Base-by-base conservation (phyloP, 1,284 basidiomycete species). In the Omphalotus olearius region DNA sequence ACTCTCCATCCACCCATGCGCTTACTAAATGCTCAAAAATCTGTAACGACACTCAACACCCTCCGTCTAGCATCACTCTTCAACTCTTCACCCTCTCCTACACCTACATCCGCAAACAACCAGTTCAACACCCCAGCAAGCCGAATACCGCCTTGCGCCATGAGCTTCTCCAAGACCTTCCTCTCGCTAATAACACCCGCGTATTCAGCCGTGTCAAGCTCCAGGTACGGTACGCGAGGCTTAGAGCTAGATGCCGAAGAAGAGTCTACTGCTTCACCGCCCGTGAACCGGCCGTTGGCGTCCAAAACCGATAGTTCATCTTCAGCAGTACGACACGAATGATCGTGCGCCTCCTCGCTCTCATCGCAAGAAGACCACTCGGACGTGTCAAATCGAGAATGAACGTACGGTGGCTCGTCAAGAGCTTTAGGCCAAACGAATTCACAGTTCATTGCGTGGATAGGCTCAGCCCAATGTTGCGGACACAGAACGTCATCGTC, bases 181-280 rank as follows among this genome's bases (percentile, higher is more conserved):
- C 79, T 70, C 38, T 82, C 68, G 50, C 72, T 71, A 57, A 95
- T 82, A 20, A 69, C 69, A 1, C 88, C 91, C 1, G 85, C 70
- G 62, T 97, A 97, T 56, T 84, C 73, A 0, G 88, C 84, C 18
- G 89, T 93, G 66, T 95, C 88, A n/a, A 97, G 78, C 67, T 96
- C 88, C 30, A 90, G 75, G 54, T 82, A 75, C 0, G 68, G 62
- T 37, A 33, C 35, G 23, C 43, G 42, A 10, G 48, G 41, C 25
- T 36, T 40, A 10, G 47, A 25, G 17, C 41, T 41, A 30, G 23
- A 60, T 16, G 48, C 26, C 20, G 16, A 35, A n/a, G 23, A 14
- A 23, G 52, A 50, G 45, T 46, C 51, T 26, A 39, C 54, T 9
- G 11, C n/a, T 16, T 44, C 40, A 18, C 56, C 50, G 17, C 45